Base-by-base conservation (phyloP, 169 alveolate genomes). In the Eimeria brunetti region DNA sequence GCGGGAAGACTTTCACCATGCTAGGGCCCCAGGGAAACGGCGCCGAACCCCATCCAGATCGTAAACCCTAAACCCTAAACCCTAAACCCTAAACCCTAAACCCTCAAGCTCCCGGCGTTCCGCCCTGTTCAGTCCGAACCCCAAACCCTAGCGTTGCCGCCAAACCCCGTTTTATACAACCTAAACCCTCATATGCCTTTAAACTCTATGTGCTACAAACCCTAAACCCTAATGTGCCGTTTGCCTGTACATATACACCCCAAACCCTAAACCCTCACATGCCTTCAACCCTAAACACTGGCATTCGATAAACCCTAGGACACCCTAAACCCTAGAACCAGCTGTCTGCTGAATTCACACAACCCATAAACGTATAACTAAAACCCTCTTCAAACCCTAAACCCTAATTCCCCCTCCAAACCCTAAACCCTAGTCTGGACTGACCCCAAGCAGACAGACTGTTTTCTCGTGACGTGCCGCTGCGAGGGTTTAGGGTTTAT, bases 1-100 rank as follows among this genome's bases (percentile, higher is more conserved):
- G 97, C 60, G 99, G 98, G 7, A 98, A 98, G 91, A 98, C 98
- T 6, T 97, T 92, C 94, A 98, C 99, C 53, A 98, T 98, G 99
- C 81, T 98, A 94, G 99, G 99, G 38, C 96, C 95, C 51, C 88
- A 81, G 69, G 97, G 64, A 46, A 14, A 67, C 83, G 89, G 62
- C n/a, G 30, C 44, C 16, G 88, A 73, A 49, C 9, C 22, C 53
- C 64, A 18, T n/a, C n/a, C n/a, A n/a, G n/a, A n/a, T n/a, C n/a
- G 11, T 27, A 62, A 62, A 62, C 73, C 73, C 73, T 62, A 62
- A 22, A 62, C 73, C 14, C 73, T 9, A 62, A 62, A 62, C 73
- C 73, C 73, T 62, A 62, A 62, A 62, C 73, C 73, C 73, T 27
- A 62, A 62, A 62, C 73, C 73, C 73, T 62, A 62, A 22, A 62